Percentiles rank a stretch among this genome's conserved stretches.
phyloP scores from a whole-genome alignment of 352 stramenopile species.

The Phytophthora kernoviae region DNA sequence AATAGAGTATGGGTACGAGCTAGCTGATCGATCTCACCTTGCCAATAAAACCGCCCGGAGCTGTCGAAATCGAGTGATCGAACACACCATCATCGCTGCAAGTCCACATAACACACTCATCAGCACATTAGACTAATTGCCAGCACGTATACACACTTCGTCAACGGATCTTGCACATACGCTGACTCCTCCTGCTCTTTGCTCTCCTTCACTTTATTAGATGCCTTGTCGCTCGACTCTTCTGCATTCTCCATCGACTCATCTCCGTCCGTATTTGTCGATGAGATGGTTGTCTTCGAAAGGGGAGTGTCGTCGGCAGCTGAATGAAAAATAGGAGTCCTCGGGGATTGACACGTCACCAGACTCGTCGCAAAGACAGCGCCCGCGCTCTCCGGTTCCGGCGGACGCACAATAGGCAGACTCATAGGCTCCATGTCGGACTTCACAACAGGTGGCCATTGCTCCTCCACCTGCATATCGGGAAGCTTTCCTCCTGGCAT shows the following conservation, averaged over 20 bases:
- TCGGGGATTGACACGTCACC: slow-evolving; percentile 61
- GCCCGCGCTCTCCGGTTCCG: slow-evolving; percentile 62
- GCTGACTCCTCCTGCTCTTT: slow-evolving; percentile 28
- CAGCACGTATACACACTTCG: background rate
- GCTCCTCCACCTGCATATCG: slow-evolving; percentile 65
- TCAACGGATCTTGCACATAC: slow-evolving; percentile 14
- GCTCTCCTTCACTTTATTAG: slow-evolving; percentile 15
- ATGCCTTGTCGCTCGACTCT: slow-evolving; percentile 16
- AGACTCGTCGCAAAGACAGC: slow-evolving; percentile 62
- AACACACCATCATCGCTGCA: slow-evolving; percentile 63
- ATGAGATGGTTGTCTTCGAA: slow-evolving; percentile 45
- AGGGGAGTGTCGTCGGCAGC: slow-evolving; percentile 84
- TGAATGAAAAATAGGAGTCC: slow-evolving; percentile 86
- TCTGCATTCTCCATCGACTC: slow-evolving; percentile 41
- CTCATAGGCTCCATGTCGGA: slow-evolving; percentile 86
- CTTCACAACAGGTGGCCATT: slow-evolving; percentile 83
- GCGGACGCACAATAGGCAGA: slow-evolving; percentile 68
- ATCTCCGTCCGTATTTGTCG: slow-evolving; percentile 32
- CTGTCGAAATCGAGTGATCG: slow-evolving; percentile 68
- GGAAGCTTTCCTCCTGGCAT: slow-evolving; percentile 54
- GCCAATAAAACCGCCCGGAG: slow-evolving; percentile 80
- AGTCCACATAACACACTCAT: background rate
- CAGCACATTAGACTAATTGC: slow-evolving; percentile 1
- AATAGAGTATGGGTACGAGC: background rate
- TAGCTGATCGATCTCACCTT: slow-evolving; percentile 48